Evolutionary conservation across 164 flowering plant genomes (phyloP), one percentile per base, ranked within the genome.

Genomic region (Protea cynaroides): DNA sequence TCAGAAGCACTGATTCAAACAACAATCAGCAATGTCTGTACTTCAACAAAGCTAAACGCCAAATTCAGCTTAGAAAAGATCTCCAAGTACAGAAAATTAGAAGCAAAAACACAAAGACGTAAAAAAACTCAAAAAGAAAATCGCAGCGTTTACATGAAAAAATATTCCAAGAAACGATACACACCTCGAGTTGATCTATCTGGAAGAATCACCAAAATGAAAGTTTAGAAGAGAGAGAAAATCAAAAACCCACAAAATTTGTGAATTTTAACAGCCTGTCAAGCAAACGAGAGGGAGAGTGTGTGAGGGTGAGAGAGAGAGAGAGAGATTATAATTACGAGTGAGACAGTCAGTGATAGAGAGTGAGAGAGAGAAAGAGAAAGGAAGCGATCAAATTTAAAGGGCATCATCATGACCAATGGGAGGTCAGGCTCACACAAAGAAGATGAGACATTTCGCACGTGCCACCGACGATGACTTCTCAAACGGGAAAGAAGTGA

Each of bases 381-480:
- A 61, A 61, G 55, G 6, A 76, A 65, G 59, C 49, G 67, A 62
- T 52, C 40, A 71, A 65, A 53, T 54, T 63, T 55, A 74, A 72
- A 47, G 65, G 62, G 65, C 62, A 65, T 57, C 58, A 43, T 43
- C 37, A 19, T 65, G 62, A 37, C 81, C 81, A 81, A 72, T 76
- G 64, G 68, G 63, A 67, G 21, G 1, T 19, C 34, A 59, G 61
- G 38, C 51, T 14, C 25, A 72, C 61, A 63, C 81, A 69, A 76
- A 78, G 59, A 79, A 40, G 76, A 70, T 9, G 21, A 29, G 66
- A 78, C 75, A 34, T 51, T 38, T 17, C 63, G 62, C 66, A 68
- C 82, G 82, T 77, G 82, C 71, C 65, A 78, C 85, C 82, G 82
- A 82, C 82, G 79, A 78, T 19, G 17, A 44, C 5, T 15, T 44